phyloP scores from a whole-genome alignment of 2,329 filamentous ascomycete genomes.

The Malbranchea zuffiana region DNA sequence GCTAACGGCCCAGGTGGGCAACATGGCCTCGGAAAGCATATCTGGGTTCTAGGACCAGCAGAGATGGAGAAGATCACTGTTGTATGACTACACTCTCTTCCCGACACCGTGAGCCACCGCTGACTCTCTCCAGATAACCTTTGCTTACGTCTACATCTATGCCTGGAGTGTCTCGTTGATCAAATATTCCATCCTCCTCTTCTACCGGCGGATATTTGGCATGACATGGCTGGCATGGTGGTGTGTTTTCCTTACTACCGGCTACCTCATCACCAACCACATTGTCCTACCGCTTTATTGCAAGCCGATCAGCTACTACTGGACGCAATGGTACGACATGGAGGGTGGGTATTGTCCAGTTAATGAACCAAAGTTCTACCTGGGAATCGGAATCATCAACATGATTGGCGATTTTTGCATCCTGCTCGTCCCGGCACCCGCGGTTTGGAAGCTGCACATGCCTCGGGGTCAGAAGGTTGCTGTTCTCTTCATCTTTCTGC shows the following conservation, averaged over 20 bases:
- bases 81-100: neutral
- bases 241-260: constrained; percentile 9
- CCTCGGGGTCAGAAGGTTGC: constrained; percentile 26
- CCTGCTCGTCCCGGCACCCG: constrained; percentile 14
- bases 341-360: constrained; percentile 4
- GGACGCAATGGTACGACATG: constrained; percentile 9
- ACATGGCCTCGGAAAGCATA: constrained; percentile 8
- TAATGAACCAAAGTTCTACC: constrained; percentile 10
- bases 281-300: constrained; percentile 11
- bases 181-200: constrained; percentile 14
- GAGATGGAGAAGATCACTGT: constrained; percentile 4
- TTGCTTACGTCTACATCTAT: constrained; percentile 8
- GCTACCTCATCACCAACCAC: constrained; percentile 11
- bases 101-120: no score
- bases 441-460: constrained; percentile 23
- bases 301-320: constrained; percentile 11
- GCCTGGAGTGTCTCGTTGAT: constrained; percentile 10
- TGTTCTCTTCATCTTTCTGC: constrained; percentile 27
- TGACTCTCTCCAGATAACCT: constrained; percentile 4
- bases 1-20: constrained; percentile 5
- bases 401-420: constrained; percentile 14
- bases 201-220: constrained; percentile 13
- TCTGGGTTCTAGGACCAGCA: constrained; percentile 4
- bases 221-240: constrained; percentile 7
- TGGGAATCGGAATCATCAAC: constrained; percentile 12